These are phyloP conservation scores for Penicillium expansum DNA, from an alignment of 2,329 filamentous ascomycete species.

Conservation along the genomic window DNA sequence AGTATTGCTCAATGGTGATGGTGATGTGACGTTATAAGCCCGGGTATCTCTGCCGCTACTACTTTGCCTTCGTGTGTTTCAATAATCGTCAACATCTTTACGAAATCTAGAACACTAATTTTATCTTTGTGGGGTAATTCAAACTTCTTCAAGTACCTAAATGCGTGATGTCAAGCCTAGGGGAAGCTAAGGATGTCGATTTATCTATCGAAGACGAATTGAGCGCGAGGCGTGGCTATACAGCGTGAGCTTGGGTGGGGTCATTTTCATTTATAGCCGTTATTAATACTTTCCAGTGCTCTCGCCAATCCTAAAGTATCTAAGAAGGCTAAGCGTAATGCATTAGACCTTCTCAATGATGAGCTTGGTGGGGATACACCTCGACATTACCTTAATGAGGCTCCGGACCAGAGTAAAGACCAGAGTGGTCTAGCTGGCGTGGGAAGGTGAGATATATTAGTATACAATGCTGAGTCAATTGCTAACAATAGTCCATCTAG, in stretches of 20 bases:
- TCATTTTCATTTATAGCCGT: background rate
- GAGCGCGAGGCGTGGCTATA: slow-evolving; percentile 21
- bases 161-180: slow-evolving; percentile 11
- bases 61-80: background rate
- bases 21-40: background rate
- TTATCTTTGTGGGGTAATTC: background rate
- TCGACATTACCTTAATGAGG: slow-evolving; percentile 12
- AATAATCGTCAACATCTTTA: background rate
- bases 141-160: background rate
- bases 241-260: slow-evolving; percentile 11
- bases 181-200: slow-evolving; percentile 11
- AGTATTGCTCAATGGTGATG: background rate
- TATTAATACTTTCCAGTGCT: slow-evolving; percentile 5
- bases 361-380: slow-evolving; percentile 19
- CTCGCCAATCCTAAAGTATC: slow-evolving; percentile 23
- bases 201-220: slow-evolving; percentile 17
- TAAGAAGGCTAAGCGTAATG: slow-evolving; percentile 26
- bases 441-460: slow-evolving; percentile 17
- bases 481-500: slow-evolving; percentile 4
- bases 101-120: background rate
- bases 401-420: slow-evolving; percentile 8
- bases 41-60: background rate
- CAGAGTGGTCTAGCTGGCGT: slow-evolving; percentile 13
- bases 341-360: slow-evolving; percentile 23
- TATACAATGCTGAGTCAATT: background rate